These are phyloP conservation scores for Cinchona pubescens DNA, from an alignment of 257 asterid genomes.

Conservation along the genomic window DNA sequence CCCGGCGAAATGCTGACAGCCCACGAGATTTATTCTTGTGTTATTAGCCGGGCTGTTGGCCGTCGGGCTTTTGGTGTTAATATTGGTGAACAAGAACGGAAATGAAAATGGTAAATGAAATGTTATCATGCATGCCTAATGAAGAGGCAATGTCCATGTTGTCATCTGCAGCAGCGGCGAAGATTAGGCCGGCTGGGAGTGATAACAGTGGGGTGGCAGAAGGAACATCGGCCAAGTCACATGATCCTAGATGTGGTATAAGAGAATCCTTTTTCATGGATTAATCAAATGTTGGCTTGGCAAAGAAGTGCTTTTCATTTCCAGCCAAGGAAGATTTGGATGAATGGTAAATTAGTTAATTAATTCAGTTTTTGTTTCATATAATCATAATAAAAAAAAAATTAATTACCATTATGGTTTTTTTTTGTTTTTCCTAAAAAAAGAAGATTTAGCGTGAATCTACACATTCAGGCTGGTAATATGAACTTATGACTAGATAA, in stretches of 20 bases:
- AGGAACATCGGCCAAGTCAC: slow-evolving; percentile 33
- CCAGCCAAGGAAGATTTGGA: slow-evolving; percentile 36
- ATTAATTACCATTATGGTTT: no score
- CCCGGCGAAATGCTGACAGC: background rate
- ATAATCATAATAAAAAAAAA: no score
- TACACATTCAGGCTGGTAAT: no score
- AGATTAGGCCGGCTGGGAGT: background rate
- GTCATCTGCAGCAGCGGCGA: background rate
- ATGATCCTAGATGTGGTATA: background rate
- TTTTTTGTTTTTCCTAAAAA: no score
- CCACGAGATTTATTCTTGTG: background rate
- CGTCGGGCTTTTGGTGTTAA: slow-evolving; percentile 9
- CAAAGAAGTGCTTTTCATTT: slow-evolving; percentile 37
- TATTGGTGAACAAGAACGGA: background rate
- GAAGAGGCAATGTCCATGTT: background rate
- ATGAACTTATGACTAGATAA: no score
- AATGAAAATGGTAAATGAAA: background rate
- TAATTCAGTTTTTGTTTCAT: no score
- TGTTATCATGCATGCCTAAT: background rate
- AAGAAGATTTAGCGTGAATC: no score
- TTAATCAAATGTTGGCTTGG: slow-evolving; percentile 26
- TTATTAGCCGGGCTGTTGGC: slow-evolving; percentile 15
- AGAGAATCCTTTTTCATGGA: slow-evolving; percentile 23
- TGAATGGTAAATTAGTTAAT: slow-evolving; percentile 41
- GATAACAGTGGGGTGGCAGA: slow-evolving; percentile 29